These are phyloP conservation scores for Ophiostoma ips DNA, from an alignment of 2,329 filamentous ascomycete species.

Conservation along the genomic window DNA sequence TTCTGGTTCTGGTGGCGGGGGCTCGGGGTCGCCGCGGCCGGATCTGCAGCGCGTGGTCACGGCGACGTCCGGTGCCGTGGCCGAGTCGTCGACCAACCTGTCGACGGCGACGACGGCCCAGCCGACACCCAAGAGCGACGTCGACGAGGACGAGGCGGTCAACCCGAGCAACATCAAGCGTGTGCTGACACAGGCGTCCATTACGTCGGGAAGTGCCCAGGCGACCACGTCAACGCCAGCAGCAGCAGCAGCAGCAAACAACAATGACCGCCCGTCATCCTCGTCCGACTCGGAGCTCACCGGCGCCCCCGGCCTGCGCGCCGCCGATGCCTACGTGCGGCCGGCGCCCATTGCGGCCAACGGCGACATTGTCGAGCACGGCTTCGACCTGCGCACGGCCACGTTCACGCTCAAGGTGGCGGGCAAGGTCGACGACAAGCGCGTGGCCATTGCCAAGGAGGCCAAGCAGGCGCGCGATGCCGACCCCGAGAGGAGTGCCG, in stretches of 20 bases:
- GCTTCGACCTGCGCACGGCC: constrained; percentile 71
- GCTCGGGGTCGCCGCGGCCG: constrained; percentile 20
- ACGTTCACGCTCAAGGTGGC: constrained; percentile 57
- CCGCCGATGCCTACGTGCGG: constrained; percentile 84
- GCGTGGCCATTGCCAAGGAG: not conserved
- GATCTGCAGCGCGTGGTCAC: constrained; percentile 22
- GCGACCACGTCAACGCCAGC: not conserved
- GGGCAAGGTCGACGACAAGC: constrained; percentile 17
- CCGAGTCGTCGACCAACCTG: constrained; percentile 18
- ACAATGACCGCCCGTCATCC: not conserved
- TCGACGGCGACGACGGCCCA: constrained; percentile 18
- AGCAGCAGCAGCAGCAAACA: not conserved
- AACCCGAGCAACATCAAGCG: constrained; percentile 64
- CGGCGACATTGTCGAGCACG: constrained; percentile 56
- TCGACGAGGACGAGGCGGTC: constrained; percentile 42
- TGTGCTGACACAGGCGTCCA: constrained; percentile 53
- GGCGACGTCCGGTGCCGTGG: constrained; percentile 20
- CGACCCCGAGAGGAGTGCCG: not conserved
- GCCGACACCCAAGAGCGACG: constrained; percentile 20
- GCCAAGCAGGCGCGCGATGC: not conserved
- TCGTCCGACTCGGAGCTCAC: constrained; percentile 33
- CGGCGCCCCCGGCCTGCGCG: constrained; percentile 62
- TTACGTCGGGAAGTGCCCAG: constrained; percentile 38
- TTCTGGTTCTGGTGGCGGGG: constrained; percentile 22
- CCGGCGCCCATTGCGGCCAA: constrained; percentile 66